Conservation (phyloP, 2,329 filamentous ascomycete genomes). For the Calonectria hongkongensis region DNA sequence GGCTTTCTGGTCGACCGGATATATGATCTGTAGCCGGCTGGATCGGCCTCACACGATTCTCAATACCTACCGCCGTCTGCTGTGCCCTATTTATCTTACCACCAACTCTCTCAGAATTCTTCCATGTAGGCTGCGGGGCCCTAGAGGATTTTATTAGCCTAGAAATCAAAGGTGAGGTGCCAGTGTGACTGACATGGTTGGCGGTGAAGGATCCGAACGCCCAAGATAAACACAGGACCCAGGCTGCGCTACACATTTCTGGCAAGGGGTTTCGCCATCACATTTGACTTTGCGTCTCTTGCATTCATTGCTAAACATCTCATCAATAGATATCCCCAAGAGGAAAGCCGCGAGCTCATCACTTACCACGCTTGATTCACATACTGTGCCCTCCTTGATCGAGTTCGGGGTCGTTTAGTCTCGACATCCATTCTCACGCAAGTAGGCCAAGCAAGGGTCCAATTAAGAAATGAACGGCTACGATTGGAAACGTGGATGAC, state of each 20-base stretch:
- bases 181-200: not conserved
- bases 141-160: not conserved
- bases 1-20: not conserved
- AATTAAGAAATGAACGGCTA: too few relatives aligned
- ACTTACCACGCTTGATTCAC: constrained; percentile 30
- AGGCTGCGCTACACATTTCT: not conserved
- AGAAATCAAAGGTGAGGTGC: not conserved
- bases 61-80: not conserved
- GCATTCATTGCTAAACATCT: constrained; percentile 21
- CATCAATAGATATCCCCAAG: not conserved
- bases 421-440: not conserved
- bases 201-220: not conserved
- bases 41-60: not conserved
- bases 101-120: not conserved
- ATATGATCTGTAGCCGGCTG: not conserved
- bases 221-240: constrained; percentile 8
- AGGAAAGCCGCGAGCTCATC: not conserved
- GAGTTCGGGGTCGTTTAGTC: not conserved
- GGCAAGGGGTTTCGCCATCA: constrained; percentile 24
- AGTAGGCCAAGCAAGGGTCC: not conserved
- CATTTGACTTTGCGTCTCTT: constrained; percentile 33
- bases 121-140: too few relatives aligned
- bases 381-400: constrained; percentile 27
- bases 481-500: too few relatives aligned
- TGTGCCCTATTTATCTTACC: not conserved